These are phyloP conservation scores for Seiridium unicorne DNA, from an alignment of 2,329 filamentous ascomycete genomes.

Conservation along the genomic window DNA sequence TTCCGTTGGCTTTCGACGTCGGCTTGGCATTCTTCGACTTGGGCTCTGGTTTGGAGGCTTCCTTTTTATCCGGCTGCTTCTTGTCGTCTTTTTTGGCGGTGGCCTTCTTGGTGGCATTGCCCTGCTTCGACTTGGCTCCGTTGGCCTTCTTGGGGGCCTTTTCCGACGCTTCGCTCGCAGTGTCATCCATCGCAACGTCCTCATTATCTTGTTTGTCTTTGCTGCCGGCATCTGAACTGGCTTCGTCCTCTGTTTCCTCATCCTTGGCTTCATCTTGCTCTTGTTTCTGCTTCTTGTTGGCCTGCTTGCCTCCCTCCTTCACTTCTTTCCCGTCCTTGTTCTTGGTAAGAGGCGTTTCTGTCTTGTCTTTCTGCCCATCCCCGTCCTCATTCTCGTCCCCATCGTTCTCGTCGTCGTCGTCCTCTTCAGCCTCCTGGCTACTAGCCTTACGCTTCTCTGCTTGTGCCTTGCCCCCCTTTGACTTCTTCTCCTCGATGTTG, in stretches of 20 bases:
- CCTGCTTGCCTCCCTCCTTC: slow-evolving; percentile 10
- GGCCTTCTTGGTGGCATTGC: neutral
- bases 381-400: slow-evolving; percentile 24
- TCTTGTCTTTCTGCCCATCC: slow-evolving; percentile 24
- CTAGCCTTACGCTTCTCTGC: slow-evolving; percentile 24
- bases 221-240: neutral
- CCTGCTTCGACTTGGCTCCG: neutral
- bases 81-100: neutral
- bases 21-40: neutral
- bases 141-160: neutral
- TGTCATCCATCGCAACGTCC: neutral
- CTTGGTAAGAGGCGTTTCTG: slow-evolving; percentile 11
- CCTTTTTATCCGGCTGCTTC: slow-evolving; percentile 8
- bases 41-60: neutral
- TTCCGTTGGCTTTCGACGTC: slow-evolving; percentile 12
- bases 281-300: slow-evolving; percentile 26
- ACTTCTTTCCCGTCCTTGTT: slow-evolving; percentile 19
- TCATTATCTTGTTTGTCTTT: slow-evolving; percentile 9
- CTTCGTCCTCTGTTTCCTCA: neutral
- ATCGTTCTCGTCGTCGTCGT: slow-evolving; percentile 2
- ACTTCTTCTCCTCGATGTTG: slow-evolving; percentile 47
- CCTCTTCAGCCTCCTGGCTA: slow-evolving; percentile 4
- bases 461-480: slow-evolving; percentile 17
- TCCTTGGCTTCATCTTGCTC: slow-evolving; percentile 15
- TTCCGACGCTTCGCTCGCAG: neutral